Evolutionary conservation across 2,329 filamentous ascomycete species (phyloP).

Genomic region (Aspergillus neotritici): DNA sequence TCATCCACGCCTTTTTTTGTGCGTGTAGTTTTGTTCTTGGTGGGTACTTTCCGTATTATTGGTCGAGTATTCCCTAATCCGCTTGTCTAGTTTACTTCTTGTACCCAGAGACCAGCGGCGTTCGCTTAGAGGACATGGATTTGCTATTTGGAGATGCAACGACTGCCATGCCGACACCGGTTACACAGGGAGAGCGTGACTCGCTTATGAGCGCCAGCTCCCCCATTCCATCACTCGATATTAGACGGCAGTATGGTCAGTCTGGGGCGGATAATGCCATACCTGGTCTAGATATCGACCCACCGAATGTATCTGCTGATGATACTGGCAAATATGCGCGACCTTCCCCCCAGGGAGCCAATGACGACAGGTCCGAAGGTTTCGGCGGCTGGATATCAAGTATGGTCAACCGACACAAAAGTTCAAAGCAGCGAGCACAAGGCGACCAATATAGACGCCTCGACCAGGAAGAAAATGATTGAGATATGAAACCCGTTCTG

Average conservation of each 20-base stretch:
- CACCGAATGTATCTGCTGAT: constrained; percentile 56
- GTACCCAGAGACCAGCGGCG: constrained; percentile 93
- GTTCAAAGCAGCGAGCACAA: constrained; percentile 32
- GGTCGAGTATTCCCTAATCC: constrained; percentile 3
- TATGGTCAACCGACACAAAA: constrained; percentile 53
- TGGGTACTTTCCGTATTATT: constrained; percentile 49
- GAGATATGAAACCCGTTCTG: constrained; percentile 1
- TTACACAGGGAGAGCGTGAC: constrained; percentile 70
- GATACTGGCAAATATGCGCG: constrained; percentile 46
- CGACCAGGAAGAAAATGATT: constrained; percentile 39
- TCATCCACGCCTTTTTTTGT: constrained; percentile 96
- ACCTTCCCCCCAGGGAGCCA: constrained; percentile 29
- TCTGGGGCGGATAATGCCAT: constrained; percentile 63
- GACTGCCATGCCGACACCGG: constrained; percentile 73
- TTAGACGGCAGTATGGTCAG: constrained; percentile 47
- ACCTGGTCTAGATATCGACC: constrained; percentile 75
- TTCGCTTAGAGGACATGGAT: constrained; percentile 96
- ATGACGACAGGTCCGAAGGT: constrained; percentile 45
- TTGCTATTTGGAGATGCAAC: constrained; percentile 88
- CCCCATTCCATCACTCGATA: constrained; percentile 71
- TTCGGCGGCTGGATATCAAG: constrained; percentile 65
- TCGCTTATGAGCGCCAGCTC: constrained; percentile 73
- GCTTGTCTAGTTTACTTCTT: constrained; percentile 76
- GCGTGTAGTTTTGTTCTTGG: constrained; percentile 91
- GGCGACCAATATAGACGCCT: constrained; percentile 42